phyloP scores from a whole-genome alignment of 768 basidiomycete genomes.

The Lyophyllum semitale region DNA sequence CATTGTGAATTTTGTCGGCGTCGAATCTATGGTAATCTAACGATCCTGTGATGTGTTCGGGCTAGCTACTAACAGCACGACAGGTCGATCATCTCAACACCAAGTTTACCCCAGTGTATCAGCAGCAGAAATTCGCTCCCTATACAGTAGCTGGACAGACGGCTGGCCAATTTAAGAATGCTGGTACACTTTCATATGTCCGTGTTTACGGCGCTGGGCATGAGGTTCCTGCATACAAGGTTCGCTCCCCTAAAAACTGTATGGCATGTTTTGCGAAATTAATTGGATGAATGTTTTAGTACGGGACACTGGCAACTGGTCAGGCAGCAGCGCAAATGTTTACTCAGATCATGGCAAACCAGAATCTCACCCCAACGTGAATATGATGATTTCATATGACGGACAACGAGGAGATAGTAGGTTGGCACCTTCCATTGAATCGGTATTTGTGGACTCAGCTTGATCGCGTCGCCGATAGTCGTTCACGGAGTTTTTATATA shows the following conservation, averaged over 20 bases:
- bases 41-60: background rate
- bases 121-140: conserved; percentile 42
- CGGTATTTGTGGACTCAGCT: no score
- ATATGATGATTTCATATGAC: no score
- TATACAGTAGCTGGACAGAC: conserved; percentile 52
- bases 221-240: conserved; percentile 50
- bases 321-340: conserved; percentile 48
- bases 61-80: background rate
- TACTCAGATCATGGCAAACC: conserved; percentile 39
- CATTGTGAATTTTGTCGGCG: conserved; percentile 55
- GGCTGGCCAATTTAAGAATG: conserved; percentile 59
- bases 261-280: background rate
- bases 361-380: conserved; percentile 21
- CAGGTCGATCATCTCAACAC: conserved; percentile 52
- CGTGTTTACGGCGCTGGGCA: conserved; percentile 51
- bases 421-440: no score
- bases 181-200: conserved; percentile 57
- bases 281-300: conserved; percentile 25
- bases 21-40: conserved; percentile 53
- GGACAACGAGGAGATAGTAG: no score
- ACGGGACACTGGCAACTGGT: conserved; percentile 34
- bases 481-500: no score
- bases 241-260: conserved; percentile 10
- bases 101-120: conserved; percentile 41
- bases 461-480: no score